A percentile compares a stretch with the other conserved stretches of the same genome.
These are phyloP conservation scores for Macadamia integrifolia DNA, from an alignment of 164 flowering plant species.

Conservation along the genomic window DNA sequence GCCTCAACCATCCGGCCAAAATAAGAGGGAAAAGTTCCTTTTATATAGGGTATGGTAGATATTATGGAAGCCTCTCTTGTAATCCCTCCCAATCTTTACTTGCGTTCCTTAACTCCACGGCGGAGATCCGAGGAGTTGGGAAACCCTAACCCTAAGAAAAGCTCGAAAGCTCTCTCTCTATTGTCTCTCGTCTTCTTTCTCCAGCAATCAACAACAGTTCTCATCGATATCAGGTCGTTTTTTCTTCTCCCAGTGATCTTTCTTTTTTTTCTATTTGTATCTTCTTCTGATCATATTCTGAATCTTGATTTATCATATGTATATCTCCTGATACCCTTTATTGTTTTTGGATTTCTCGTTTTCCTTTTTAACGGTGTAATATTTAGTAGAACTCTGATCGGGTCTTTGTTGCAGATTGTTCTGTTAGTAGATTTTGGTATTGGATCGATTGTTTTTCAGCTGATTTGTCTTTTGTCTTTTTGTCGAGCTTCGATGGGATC, in stretches of 20 bases:
- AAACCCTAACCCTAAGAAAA: conserved; percentile 15
- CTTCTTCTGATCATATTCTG: neutral
- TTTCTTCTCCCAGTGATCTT: neutral
- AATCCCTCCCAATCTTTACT: neutral
- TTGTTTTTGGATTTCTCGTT: neutral
- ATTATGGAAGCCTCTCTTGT: neutral
- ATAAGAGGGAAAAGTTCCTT: no score
- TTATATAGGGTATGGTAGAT: no score
- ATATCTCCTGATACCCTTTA: neutral
- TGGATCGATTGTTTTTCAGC: neutral
- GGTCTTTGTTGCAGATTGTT: neutral
- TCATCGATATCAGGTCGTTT: conserved; percentile 6
- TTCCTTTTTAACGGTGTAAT: neutral
- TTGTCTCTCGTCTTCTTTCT: neutral
- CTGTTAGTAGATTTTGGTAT: neutral
- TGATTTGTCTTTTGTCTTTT: neutral
- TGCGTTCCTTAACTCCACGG: conserved; percentile 18
- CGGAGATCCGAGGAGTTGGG: conserved; percentile 23
- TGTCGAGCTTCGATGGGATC: neutral
- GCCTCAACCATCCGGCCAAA: no score
- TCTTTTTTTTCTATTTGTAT: neutral
- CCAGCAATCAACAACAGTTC: neutral
- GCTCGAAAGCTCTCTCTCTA: neutral
- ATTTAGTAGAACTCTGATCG: neutral
- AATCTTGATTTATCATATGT: neutral